Base-by-base conservation (phyloP, 2,329 filamentous ascomycete genomes). In the Dendryphion nanum region DNA sequence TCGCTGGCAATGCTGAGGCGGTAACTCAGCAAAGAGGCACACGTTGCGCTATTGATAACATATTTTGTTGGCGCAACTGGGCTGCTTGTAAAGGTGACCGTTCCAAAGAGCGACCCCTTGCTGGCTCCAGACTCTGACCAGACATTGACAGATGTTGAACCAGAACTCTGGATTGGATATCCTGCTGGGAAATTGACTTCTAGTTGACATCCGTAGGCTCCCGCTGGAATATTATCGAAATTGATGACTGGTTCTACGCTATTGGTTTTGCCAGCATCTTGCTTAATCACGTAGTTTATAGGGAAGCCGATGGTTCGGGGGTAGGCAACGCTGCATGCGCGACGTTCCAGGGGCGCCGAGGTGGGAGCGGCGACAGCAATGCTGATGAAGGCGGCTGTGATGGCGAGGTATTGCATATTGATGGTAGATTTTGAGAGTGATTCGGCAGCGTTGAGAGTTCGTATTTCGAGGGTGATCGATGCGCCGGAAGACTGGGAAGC, bases 151-250 rank as follows among this genome's bases (percentile, higher is more conserved):
- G n/a, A n/a, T n/a, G n/a, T n/a, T n/a, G n/a, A n/a, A n/a, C n/a
- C n/a, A n/a, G n/a, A n/a, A n/a, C n/a, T n/a, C n/a, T n/a, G n/a
- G n/a, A n/a, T n/a, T n/a, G n/a, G n/a, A n/a, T n/a, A n/a, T n/a
- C n/a, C n/a, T n/a, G n/a, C n/a, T n/a, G n/a, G n/a, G n/a, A n/a
- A n/a, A n/a, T n/a, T n/a, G n/a, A n/a, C n/a, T n/a, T n/a, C n/a
- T n/a, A n/a, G 48, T 31, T 49, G 44, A 46, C 56, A 59, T 21
- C 55, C 55, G 38, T 50, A 55, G 14, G 46, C 42, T n/a, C 38
- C 42, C 12, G 43, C 33, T 10, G 55, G 55, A 21, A 59, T 38
- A 36, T 38, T 44, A 37, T 23, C 34, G 45, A 55, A 57, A 18
- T 35, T 35, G 24, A 58, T 10, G 18, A 33, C 32, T 24, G 43